Conservation (phyloP, 1,139 yeast genomes). For the Diutina neorugosa region DNA sequence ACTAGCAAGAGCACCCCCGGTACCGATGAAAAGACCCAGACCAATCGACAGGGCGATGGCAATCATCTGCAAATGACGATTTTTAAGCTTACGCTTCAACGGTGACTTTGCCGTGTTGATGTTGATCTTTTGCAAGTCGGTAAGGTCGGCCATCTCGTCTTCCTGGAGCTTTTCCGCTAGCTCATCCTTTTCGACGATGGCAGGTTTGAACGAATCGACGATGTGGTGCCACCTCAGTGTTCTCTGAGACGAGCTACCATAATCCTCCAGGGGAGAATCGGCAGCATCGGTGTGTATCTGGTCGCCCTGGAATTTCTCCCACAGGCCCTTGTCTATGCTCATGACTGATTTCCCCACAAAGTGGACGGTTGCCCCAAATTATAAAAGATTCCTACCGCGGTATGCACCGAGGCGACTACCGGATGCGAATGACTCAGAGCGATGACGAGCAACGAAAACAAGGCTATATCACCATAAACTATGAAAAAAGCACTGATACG, state of each 20-base stretch:
- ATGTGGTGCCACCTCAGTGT: not conserved
- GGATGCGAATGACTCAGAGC: not conserved
- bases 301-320: not conserved
- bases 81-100: constrained; percentile 26
- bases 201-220: not conserved
- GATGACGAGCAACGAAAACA: not conserved
- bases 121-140: constrained; percentile 25
- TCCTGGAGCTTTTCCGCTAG: not conserved
- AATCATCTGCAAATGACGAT: constrained; percentile 20
- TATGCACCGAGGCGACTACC: not conserved
- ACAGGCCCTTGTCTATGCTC: not conserved
- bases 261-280: not conserved
- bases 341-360: not conserved
- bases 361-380: not conserved
- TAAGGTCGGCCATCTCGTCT: constrained; percentile 11
- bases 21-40: constrained; percentile 10
- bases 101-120: constrained; percentile 26
- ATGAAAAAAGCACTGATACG: too few relatives aligned
- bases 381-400: not conserved
- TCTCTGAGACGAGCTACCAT: not conserved
- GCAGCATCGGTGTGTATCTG: not conserved
- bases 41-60: constrained; percentile 19
- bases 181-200: not conserved
- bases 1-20: constrained; percentile 9
- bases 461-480: too few relatives aligned